Evolutionary conservation across 2,329 filamentous ascomycete species (phyloP), one percentile per base, ranked within the genome.

Genomic region (Plenodomus biglobosus): DNA sequence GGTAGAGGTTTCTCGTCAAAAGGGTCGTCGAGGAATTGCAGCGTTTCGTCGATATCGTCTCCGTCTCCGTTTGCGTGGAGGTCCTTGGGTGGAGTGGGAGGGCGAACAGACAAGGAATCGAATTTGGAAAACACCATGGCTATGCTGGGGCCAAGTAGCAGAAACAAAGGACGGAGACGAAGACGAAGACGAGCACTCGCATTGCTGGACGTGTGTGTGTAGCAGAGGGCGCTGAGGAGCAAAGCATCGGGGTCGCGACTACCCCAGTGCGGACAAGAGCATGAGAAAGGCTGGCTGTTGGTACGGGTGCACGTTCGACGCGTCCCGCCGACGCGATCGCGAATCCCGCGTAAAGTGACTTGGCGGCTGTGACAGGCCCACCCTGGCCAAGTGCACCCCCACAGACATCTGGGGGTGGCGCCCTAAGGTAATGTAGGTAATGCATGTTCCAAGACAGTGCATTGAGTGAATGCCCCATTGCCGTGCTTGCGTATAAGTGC

Each of bases 1-100:
- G 54, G 55, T 8, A 51, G 48, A 8, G 58, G 50, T 38, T 71
- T 67, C 22, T 72, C 69, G 45, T 67, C 65, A 46, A 73, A 73
- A 17, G 69, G 70, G 40, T 72, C 71, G 27, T 74, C 62, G 24
- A 78, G 70, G 52, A 77, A 78, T 15, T 72, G 61, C 19, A 76
- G 61, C 39, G 70, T 72, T 46, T 73, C 71, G 55, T 74, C 65
- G 50, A 60, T 57, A 46, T 52, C 55, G 40, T 71, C 64, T 48
- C 69, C 55, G 40, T 71, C 64, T 48, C 69, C 60, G 56, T 64
- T 60, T 39, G 74, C 59, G 22, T 71, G 50, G 49, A 71, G 48
- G 56, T 75, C 78, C 71, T 76, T 77, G 32, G 80, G 81, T 57
- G 81, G 80, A 61, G 80, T 83, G 16, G 80, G 80, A 52, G 80